Evolutionary conservation across 257 asterid species (phyloP).

Genomic region (Fraxinus cuspidata): DNA sequence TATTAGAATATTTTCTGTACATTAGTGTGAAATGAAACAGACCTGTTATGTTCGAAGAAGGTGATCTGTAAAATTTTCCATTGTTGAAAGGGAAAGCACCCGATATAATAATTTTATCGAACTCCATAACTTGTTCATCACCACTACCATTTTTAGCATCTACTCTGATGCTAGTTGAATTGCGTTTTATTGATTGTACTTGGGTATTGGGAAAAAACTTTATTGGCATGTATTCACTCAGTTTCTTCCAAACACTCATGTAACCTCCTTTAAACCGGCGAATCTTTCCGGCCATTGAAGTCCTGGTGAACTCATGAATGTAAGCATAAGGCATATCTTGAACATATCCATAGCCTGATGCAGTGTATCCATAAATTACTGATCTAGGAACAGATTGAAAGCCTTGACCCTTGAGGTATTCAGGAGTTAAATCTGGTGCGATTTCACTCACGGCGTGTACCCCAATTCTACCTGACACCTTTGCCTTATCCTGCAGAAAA

Average conservation of each 20-base stretch:
- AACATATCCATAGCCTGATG: constrained; percentile 83
- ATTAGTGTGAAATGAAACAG: neutral
- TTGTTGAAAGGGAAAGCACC: constrained; percentile 69
- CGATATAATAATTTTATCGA: constrained; percentile 71
- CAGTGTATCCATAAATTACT: constrained; percentile 77
- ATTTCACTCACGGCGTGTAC: constrained; percentile 66
- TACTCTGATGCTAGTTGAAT: constrained; percentile 37
- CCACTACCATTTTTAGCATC: constrained; percentile 34
- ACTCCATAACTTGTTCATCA: constrained; percentile 40
- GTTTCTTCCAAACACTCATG: constrained; percentile 71
- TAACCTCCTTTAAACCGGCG: constrained; percentile 76
- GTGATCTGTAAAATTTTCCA: constrained; percentile 61
- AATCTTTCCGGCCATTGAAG: constrained; percentile 88
- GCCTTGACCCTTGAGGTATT: constrained; percentile 60
- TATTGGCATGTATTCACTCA: constrained; percentile 55
- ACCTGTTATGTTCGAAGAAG: constrained; percentile 45
- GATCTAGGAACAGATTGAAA: constrained; percentile 68
- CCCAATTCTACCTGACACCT: constrained; percentile 62
- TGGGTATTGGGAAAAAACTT: constrained; percentile 61
- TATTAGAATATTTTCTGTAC: neutral
- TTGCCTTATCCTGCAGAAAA: constrained; percentile 63
- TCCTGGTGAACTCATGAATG: constrained; percentile 73
- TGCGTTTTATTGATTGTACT: constrained; percentile 54
- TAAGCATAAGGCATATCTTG: constrained; percentile 87
- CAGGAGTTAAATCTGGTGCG: constrained; percentile 68